A percentile compares a stretch with the other conserved stretches of the same genome.
phyloP scores from a whole-genome alignment of 345 rosid species.

The Acer campestre region DNA sequence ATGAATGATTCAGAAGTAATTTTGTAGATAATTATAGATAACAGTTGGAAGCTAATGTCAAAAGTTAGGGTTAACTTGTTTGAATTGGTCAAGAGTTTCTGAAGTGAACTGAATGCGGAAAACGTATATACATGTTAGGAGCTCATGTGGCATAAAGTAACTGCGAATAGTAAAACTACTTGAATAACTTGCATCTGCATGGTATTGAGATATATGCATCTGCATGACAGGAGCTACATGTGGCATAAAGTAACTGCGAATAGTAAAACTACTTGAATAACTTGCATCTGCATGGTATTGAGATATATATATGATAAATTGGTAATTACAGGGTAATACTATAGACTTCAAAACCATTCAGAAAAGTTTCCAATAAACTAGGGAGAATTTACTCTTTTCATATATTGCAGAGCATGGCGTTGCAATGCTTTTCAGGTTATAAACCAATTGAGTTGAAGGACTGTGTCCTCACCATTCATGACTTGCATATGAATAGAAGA shows the following conservation, averaged over 20 bases:
- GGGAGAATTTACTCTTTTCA: neutral
- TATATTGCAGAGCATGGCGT: constrained; percentile 34
- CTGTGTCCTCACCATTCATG: constrained; percentile 51
- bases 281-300: neutral
- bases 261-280: neutral
- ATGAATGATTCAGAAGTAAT: constrained; percentile 1
- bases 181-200: neutral
- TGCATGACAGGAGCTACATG: neutral
- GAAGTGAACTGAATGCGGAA: neutral
- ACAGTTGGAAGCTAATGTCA: neutral
- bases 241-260: neutral
- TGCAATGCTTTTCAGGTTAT: constrained; percentile 53
- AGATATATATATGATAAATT: neutral
- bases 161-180: neutral
- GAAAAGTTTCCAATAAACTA: neutral
- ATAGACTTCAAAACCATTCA: neutral
- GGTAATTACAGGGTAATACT: neutral
- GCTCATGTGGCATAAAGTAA: neutral
- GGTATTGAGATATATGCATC: neutral
- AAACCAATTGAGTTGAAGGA: constrained; percentile 51
- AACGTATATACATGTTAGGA: neutral
- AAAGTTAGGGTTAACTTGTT: neutral
- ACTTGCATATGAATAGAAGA: constrained; percentile 48
- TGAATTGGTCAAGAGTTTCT: neutral
- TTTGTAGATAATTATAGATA: neutral